Evolutionary conservation across 2,329 filamentous ascomycete genomes (phyloP), one percentile per base, ranked within the genome.

Genomic region (Ascochyta lentis): DNA sequence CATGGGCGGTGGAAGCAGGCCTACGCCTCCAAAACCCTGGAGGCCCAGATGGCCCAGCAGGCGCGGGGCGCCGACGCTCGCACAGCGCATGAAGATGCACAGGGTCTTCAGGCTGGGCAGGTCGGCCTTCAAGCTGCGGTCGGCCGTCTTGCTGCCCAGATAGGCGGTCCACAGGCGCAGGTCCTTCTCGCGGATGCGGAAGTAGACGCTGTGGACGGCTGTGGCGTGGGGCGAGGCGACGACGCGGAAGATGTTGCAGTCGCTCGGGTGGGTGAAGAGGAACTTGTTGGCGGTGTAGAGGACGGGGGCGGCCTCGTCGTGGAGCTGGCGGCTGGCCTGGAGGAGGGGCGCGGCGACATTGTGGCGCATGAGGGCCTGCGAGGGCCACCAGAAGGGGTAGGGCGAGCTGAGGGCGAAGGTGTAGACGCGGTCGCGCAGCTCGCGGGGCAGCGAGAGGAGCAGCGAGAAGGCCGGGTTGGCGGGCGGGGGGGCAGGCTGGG

Each of bases 201-300:
- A 67, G 54, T 69, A 72, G 4, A 76, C 68, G 9, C 61, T 66
- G 26, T 63, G 63, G 12, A 76, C 70, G 42, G 60, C 56, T 16
- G 59, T 50, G 4, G 71, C 68, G 38, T 63, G 65, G 6, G 65
- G 65, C 9, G 71, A 69, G 13, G 71, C 53, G 23, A 75, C 60
- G 40, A 76, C 64, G 56, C 73, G 68, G 60, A 77, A 77, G 58
- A 77, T 71, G 63, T 73, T 77, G 60, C 70, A 74, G 53, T 77
- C 75, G 45, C 68, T 73, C 6, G 75, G 75, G 47, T 77, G 74
- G 4, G 65, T 68, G 65, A 77, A 77, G 48, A 73, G 61, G 51
- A 77, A 74, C 43, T 69, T 72, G 64, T 77, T 77, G 16, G 46
- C 46, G 12, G 64, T 50, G 60, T 77, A 77, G n/a, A 77, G 65